These are phyloP conservation scores for Ophiostoma ulmi DNA, from an alignment of 2,329 filamentous ascomycete species.

Conservation along the genomic window DNA sequence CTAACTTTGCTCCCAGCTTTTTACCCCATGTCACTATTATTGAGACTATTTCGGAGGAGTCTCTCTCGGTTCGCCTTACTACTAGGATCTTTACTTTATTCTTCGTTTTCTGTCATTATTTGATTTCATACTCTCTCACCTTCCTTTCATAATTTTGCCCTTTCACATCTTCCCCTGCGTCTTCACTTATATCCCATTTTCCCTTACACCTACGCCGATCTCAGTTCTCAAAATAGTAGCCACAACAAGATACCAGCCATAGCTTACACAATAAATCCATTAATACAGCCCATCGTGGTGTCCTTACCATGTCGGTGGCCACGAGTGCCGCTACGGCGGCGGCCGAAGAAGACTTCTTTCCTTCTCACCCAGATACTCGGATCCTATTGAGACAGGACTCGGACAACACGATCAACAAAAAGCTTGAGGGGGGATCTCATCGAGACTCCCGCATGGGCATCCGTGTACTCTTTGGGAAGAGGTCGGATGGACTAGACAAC, in stretches of 20 bases:
- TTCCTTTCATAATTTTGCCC: not conserved
- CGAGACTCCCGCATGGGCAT: not conserved
- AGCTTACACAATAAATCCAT: not conserved
- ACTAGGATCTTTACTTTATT: not conserved
- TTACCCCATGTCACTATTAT: not conserved
- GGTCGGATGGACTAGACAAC: not conserved
- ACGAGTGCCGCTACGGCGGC: not conserved
- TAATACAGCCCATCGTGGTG: not conserved
- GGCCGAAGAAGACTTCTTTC: constrained; percentile 12
- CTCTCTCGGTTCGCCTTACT: no score
- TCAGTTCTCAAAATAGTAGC: no score
- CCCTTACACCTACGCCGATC: not conserved
- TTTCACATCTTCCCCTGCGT: not conserved
- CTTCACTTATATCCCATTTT: not conserved
- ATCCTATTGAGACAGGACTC: not conserved
- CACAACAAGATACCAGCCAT: not conserved
- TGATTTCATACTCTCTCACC: not conserved
- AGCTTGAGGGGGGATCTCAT: not conserved
- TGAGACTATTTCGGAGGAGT: not conserved
- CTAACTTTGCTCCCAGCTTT: not conserved
- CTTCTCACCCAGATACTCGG: not conserved
- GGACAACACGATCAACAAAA: not conserved
- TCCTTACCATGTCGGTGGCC: constrained; percentile 19
- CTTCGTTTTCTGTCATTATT: not conserved
- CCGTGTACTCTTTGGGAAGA: not conserved